Evolutionary conservation across 495 filamentous ascomycete species (phyloP).

Genomic region (Xylaria nigripes): DNA sequence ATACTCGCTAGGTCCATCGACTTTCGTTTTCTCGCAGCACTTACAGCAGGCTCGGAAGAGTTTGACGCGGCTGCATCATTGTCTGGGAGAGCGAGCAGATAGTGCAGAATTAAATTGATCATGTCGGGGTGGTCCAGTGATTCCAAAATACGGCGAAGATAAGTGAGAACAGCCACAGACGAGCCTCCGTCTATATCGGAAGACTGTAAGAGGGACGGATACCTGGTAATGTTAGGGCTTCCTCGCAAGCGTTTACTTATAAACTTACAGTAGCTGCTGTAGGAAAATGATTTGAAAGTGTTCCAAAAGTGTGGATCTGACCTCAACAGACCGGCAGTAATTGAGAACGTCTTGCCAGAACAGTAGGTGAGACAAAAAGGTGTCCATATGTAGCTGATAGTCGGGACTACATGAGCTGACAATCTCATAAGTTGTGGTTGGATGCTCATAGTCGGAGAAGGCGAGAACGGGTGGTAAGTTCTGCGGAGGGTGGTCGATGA

Average conservation of each 20-base stretch:
- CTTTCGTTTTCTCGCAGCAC: conserved; percentile 69
- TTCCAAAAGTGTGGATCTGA: conserved; percentile 85
- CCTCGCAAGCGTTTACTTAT: neutral
- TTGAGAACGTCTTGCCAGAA: conserved; percentile 99
- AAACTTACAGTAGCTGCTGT: conserved; percentile 80
- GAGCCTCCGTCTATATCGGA: conserved; percentile 95
- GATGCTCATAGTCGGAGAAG: conserved; percentile 72
- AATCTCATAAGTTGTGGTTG: conserved; percentile 54
- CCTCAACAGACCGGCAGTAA: conserved; percentile 83
- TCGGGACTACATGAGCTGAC: conserved; percentile 59
- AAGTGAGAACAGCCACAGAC: conserved; percentile 89
- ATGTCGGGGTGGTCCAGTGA: conserved; percentile 86
- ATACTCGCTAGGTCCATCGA: conserved; percentile 80
- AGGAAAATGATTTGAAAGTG: conserved; percentile 97
- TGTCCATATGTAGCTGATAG: conserved; percentile 74
- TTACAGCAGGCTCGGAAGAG: conserved; percentile 29
- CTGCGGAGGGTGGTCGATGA: conserved; percentile 52
- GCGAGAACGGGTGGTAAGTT: conserved; percentile 73
- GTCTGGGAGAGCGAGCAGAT: conserved; percentile 71
- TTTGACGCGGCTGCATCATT: conserved; percentile 13
- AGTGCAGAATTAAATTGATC: conserved; percentile 86
- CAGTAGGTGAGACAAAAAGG: conserved; percentile 86
- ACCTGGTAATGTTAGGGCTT: conserved; percentile 44
- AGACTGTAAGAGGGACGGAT: conserved; percentile 90
- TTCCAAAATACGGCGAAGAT: conserved; percentile 83